Conservation (phyloP, 306 rosid species). For the Begonia fuchsioides region DNA sequence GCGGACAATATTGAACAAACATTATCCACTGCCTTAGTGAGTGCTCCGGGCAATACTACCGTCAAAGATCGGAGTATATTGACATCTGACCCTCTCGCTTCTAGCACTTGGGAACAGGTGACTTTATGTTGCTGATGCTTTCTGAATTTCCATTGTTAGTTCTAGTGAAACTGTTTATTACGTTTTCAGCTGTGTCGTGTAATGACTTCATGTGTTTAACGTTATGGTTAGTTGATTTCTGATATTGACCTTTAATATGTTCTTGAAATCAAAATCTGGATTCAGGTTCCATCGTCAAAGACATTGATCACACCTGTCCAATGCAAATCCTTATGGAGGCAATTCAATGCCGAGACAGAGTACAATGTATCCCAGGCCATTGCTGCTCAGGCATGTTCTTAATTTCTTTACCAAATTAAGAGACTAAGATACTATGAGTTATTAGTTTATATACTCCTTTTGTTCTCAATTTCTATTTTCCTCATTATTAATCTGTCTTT, state of each 20-base stretch:
- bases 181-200: background rate
- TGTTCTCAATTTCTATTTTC: too few species aligned
- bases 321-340: too few species aligned
- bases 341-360: too few species aligned
- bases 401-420: background rate
- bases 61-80: conserved; percentile 22
- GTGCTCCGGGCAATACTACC: conserved; percentile 29
- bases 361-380: too few species aligned
- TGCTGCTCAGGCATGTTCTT: too few species aligned
- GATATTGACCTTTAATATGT: conserved; percentile 3
- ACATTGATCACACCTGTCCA: too few species aligned
- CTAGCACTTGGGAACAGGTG: conserved; percentile 92
- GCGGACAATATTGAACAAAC: conserved; percentile 14
- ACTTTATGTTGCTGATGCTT: too few species aligned
- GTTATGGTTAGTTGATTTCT: background rate
- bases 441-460: background rate
- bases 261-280: background rate
- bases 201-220: background rate
- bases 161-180: too few species aligned
- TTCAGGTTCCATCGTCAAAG: too few species aligned
- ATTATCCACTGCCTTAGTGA: conserved; percentile 40
- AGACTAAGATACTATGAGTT: too few species aligned
- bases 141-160: conserved; percentile 5
- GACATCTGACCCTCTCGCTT: conserved; percentile 58
- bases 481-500: too few species aligned